Conservation (phyloP, 371 early-diverging fungal genomes). For the Phascolomyces articulosus region DNA sequence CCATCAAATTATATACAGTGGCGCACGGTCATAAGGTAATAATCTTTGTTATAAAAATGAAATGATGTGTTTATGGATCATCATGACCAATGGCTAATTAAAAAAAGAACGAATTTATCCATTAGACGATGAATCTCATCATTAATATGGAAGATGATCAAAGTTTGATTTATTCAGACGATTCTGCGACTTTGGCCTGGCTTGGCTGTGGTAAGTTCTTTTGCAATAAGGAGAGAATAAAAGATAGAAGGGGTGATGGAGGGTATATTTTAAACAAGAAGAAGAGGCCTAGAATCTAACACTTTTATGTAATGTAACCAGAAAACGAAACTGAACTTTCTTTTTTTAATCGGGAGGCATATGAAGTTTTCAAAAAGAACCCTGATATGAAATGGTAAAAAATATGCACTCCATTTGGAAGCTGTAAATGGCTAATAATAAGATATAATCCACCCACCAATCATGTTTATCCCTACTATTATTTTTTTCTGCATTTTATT, state of each 20-base stretch:
- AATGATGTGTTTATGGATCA: neutral
- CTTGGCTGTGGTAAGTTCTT: constrained; percentile 67
- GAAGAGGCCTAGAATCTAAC: neutral
- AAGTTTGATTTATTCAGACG: constrained; percentile 63
- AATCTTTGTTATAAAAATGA: neutral
- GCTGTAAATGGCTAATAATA: neutral
- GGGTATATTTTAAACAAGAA: constrained; percentile 1
- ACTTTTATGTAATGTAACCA: constrained; percentile 18
- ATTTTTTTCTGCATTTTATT: neutral
- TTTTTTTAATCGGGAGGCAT: constrained; percentile 76
- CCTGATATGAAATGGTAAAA: constrained; percentile 85
- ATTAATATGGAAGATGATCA: constrained; percentile 87
- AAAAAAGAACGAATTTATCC: neutral
- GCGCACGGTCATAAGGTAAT: constrained; percentile 84
- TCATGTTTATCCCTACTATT: too few relatives aligned
- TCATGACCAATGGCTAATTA: neutral
- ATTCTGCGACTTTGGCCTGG: constrained; percentile 60
- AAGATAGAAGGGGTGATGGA: neutral
- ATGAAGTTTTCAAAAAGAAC: constrained; percentile 71
- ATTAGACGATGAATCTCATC: constrained; percentile 74
- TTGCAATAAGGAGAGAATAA: neutral
- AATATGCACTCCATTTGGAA: too few relatives aligned
- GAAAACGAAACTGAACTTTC: constrained; percentile 89
- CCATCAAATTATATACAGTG: constrained; percentile 85
- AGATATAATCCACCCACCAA: too few relatives aligned